A percentile compares a stretch with the other conserved stretches of the same genome.
phyloP scores from a whole-genome alignment of 2,329 filamentous ascomycete species.

The Cytospora schulzeri region DNA sequence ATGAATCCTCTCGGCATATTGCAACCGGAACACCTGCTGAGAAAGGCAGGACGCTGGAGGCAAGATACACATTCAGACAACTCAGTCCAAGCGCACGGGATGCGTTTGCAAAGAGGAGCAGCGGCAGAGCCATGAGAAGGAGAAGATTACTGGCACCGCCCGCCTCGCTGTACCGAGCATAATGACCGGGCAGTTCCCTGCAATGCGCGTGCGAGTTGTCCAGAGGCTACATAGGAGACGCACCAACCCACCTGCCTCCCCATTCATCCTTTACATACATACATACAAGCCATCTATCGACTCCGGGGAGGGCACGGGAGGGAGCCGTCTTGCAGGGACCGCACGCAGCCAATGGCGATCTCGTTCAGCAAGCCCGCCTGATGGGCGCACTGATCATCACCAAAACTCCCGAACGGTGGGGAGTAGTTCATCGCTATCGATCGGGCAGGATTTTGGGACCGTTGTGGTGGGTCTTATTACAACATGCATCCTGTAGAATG shows the following conservation, averaged over 20 bases:
- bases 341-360: neutral
- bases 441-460: neutral
- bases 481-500: neutral
- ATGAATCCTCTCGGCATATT: neutral
- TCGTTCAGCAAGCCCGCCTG: neutral
- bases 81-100: neutral
- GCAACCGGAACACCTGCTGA: neutral
- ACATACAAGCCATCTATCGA: neutral
- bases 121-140: neutral
- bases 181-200: neutral
- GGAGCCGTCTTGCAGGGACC: neutral
- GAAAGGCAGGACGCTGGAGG: neutral
- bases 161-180: neutral
- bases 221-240: neutral
- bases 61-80: neutral
- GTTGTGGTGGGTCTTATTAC: neutral
- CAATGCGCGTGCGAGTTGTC: neutral
- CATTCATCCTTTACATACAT: neutral
- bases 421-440: neutral
- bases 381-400: neutral
- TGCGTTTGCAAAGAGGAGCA: neutral
- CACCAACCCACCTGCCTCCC: neutral
- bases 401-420: too few relatives aligned
- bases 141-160: neutral
- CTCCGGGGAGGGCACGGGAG: neutral